Base-by-base conservation (phyloP, 2,329 filamentous ascomycete genomes). In the Fusarium euwallaceae region DNA sequence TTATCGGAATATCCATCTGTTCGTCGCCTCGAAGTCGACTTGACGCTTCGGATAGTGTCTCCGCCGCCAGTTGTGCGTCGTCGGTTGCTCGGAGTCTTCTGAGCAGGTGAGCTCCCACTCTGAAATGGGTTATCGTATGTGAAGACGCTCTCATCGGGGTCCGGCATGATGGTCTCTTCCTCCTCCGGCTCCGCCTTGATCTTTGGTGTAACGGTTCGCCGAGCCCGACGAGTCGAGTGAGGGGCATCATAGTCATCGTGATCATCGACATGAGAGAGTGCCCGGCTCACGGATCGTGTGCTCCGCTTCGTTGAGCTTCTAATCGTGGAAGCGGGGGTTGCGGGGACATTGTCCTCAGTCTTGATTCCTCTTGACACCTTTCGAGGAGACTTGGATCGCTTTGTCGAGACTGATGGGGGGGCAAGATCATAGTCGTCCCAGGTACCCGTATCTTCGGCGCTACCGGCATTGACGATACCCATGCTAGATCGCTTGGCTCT, bases 91-190 rank as follows among this genome's bases (percentile, higher is more conserved):
- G 88, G 84, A 32, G 86, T 85, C 80, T 85, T 86, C 2, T 83
- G 82, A 7, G 88, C 83, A 2, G 94, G 92, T 11, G 94, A 93
- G 82, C 92, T 93, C 45, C 95, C 77, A 80, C 93, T 94, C 82
- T 98, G 96, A 81, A 98, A 98, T 0, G 96, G 95, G 79, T 98
- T 98, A 64, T 98, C 95, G 76, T 92, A 89, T 2, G 93, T 95
- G 82, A 98, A 98, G 36, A 93, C 92, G 78, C 88, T 93, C 37
- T 89, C 88, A 8, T 88, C 87, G 43, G 86, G 83, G 24, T 72
- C 66, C 6, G 48, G 71, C 24, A 70, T 64, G 45, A 41, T 71
- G 45, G 29, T 78, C 67, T 80, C 77, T 66, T 80, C 77, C 16
- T 82, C 82, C 53, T 86, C 86, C 10, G 87, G 85, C 61, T 93